A percentile compares a stretch with the other conserved stretches of the same genome.
These are phyloP conservation scores for Ajuga reptans DNA, from an alignment of 305 asterid species.

Conservation along the genomic window DNA sequence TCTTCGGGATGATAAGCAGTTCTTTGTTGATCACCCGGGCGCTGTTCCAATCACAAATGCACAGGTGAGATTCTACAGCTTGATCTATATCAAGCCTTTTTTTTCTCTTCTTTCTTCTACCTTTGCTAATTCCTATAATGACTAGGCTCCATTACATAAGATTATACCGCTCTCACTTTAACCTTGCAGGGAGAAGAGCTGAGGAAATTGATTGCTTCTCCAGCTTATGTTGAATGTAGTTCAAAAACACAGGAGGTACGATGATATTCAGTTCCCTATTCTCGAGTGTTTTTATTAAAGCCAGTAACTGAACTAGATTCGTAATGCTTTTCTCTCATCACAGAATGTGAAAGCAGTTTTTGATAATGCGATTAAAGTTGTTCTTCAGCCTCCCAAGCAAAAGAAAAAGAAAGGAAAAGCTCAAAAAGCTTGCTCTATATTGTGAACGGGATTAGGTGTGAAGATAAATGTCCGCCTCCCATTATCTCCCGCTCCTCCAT, in stretches of 20 bases:
- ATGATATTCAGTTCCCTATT: background rate
- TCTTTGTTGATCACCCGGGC: constrained; percentile 83
- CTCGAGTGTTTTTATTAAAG: background rate
- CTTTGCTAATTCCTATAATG: background rate
- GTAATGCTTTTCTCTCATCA: constrained; percentile 10
- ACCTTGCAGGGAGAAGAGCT: constrained; percentile 80
- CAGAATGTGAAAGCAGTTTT: constrained; percentile 93
- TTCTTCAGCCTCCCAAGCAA: constrained; percentile 91
- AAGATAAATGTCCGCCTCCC: constrained; percentile 18
- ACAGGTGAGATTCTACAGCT: constrained; percentile 42
- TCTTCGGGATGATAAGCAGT: constrained; percentile 91
- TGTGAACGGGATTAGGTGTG: constrained; percentile 45
- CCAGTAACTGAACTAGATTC: background rate
- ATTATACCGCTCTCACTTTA: constrained; percentile 12
- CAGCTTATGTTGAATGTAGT: constrained; percentile 88
- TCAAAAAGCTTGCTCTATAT: constrained; percentile 81
- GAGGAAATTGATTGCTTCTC: constrained; percentile 65
- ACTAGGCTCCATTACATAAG: constrained; percentile 4
- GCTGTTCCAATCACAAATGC: constrained; percentile 83
- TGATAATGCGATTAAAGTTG: constrained; percentile 96
- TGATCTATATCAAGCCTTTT: background rate
- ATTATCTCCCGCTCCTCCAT: constrained; percentile 16
- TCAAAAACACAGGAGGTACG: constrained; percentile 81
- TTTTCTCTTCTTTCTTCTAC: background rate
- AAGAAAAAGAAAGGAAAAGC: constrained; percentile 89